Evolutionary conservation across 345 rosid species (phyloP).

Genomic region (Syzygium jambos): DNA sequence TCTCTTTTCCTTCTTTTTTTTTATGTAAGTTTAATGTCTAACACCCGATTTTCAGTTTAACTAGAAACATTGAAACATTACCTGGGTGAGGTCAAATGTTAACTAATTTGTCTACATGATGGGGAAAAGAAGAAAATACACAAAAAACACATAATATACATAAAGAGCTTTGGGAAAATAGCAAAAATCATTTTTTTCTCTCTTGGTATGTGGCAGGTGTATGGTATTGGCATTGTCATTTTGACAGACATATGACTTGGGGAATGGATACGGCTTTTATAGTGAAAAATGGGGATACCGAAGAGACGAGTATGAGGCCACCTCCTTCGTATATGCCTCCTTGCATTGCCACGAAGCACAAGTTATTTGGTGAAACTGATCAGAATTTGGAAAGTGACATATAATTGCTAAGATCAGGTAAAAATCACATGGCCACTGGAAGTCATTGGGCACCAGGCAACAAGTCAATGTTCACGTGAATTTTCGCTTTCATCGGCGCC

Average conservation of each 20-base stretch:
- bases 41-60: neutral
- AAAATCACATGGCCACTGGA: too few relatives aligned
- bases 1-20: too few relatives aligned
- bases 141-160: neutral
- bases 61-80: neutral
- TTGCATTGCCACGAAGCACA: neutral
- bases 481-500: neutral
- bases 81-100: neutral
- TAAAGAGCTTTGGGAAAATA: neutral
- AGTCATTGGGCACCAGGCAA: neutral
- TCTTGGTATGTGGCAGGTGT: neutral
- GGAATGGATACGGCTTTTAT: conserved; percentile 22
- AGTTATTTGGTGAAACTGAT: too few relatives aligned
- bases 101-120: neutral
- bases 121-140: neutral
- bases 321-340: neutral
- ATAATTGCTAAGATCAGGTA: neutral
- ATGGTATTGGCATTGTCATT: neutral
- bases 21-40: neutral
- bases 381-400: too few relatives aligned
- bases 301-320: neutral
- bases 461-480: neutral
- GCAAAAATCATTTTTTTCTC: neutral
- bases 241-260: conserved; percentile 13
- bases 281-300: conserved; percentile 6